These are phyloP conservation scores for Pythium angustatum DNA, from an alignment of 352 stramenopile genomes.

Conservation along the genomic window DNA sequence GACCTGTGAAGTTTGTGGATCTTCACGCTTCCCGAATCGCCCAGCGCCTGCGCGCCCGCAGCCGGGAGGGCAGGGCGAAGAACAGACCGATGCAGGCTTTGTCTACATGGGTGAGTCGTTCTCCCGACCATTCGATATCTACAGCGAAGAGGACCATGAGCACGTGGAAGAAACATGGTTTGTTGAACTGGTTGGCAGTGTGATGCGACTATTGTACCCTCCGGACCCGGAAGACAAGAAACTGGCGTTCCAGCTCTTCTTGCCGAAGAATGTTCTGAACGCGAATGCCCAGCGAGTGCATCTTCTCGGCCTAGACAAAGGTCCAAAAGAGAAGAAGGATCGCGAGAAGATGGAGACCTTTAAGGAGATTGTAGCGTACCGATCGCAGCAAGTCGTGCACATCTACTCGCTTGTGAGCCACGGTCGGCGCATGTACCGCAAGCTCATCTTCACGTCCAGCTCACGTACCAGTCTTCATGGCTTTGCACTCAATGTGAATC, in stretches of 20 bases:
- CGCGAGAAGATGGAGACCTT: slow-evolving; percentile 88
- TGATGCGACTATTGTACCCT: slow-evolving; percentile 69
- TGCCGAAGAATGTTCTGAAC: slow-evolving; percentile 53
- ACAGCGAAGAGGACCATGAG: slow-evolving; percentile 74
- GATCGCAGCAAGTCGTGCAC: slow-evolving; percentile 90
- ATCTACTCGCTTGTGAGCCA: slow-evolving; percentile 98
- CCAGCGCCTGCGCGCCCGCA: slow-evolving; percentile 21
- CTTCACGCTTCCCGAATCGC: slow-evolving; percentile 36
- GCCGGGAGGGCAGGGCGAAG: slow-evolving; percentile 9
- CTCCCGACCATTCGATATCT: slow-evolving; percentile 77
- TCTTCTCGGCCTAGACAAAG: slow-evolving; percentile 67
- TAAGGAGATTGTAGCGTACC: slow-evolving; percentile 98
- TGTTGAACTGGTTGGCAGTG: slow-evolving; percentile 63
- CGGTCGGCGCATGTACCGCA: slow-evolving; percentile 94
- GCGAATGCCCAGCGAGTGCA: slow-evolving; percentile 48
- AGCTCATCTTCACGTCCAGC: slow-evolving; percentile 97
- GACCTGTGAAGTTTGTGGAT: slow-evolving; percentile 78
- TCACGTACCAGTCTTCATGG: slow-evolving; percentile 93
- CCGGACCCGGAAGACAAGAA: slow-evolving; percentile 80
- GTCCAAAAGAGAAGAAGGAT: slow-evolving; percentile 71
- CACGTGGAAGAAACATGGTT: slow-evolving; percentile 72
- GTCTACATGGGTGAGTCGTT: slow-evolving; percentile 59
- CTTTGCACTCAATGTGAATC: slow-evolving; percentile 73
- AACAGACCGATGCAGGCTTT: slow-evolving; percentile 48
- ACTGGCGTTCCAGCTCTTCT: slow-evolving; percentile 72